These are phyloP conservation scores for Fusarium pilosicola DNA, from an alignment of 2,329 filamentous ascomycete species.

Conservation along the genomic window DNA sequence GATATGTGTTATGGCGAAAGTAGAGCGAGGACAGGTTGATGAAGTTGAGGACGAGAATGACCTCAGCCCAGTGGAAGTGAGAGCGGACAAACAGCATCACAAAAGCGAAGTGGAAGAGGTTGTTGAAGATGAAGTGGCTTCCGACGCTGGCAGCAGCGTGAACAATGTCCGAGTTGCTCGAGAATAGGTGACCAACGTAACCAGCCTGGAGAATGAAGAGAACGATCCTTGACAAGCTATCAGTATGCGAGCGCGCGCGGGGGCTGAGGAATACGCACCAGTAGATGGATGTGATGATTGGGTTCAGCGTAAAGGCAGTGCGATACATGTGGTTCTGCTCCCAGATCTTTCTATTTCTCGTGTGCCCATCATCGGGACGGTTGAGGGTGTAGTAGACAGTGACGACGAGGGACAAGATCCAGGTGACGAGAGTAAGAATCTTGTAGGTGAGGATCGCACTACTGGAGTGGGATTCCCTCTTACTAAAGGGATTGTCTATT, in stretches of 20 bases:
- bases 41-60: conserved; percentile 83
- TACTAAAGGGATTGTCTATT: conserved; percentile 79
- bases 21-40: conserved; percentile 82
- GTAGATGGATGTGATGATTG: conserved; percentile 74
- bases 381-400: conserved; percentile 79
- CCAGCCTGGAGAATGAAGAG: conserved; percentile 80
- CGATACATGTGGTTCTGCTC: conserved; percentile 72
- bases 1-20: conserved; percentile 79
- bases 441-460: conserved; percentile 77
- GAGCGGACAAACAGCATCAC: conserved; percentile 83
- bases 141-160: conserved; percentile 80
- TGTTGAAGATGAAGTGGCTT: conserved; percentile 86
- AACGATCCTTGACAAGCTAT: conserved; percentile 63
- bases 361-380: conserved; percentile 69
- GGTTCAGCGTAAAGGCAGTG: conserved; percentile 81
- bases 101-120: conserved; percentile 83
- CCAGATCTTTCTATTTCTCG: conserved; percentile 74
- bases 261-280: conserved; percentile 62
- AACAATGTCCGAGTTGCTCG: conserved; percentile 68
- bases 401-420: conserved; percentile 76
- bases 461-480: conserved; percentile 71
- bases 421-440: conserved; percentile 76
- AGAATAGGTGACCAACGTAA: conserved; percentile 83
- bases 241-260: not conserved
- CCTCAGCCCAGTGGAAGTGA: conserved; percentile 78